phyloP scores from a whole-genome alignment of 2,329 filamentous ascomycete species.

The Colletotrichum scovillei region DNA sequence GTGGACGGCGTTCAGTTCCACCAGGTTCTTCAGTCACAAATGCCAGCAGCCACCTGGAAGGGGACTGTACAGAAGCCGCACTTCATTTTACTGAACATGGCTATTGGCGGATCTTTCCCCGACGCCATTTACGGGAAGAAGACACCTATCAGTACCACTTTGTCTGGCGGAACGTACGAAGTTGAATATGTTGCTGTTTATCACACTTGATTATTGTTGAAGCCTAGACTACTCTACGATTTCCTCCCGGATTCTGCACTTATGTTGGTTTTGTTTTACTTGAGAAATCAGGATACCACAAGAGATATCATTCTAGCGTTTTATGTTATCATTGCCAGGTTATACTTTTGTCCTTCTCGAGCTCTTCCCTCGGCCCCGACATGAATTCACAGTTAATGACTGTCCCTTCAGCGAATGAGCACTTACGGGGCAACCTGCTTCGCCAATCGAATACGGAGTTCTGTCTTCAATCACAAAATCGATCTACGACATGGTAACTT shows the following conservation, averaged over 20 bases:
- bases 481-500: too few relatives aligned
- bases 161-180: slow-evolving; percentile 1
- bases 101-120: slow-evolving; percentile 52
- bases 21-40: slow-evolving; percentile 47
- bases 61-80: slow-evolving; percentile 43
- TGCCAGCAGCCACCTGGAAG: slow-evolving; percentile 45
- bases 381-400: too few relatives aligned
- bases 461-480: too few relatives aligned
- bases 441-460: too few relatives aligned
- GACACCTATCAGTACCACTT: background rate
- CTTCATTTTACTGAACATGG: slow-evolving; percentile 52
- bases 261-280: background rate
- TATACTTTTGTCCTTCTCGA: background rate
- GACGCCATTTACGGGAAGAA: slow-evolving; percentile 40
- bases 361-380: background rate
- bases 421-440: too few relatives aligned
- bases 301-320: background rate
- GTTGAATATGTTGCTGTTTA: slow-evolving; percentile 20
- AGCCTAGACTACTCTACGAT: background rate
- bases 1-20: slow-evolving; percentile 57
- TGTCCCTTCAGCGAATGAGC: too few relatives aligned
- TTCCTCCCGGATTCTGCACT: background rate
- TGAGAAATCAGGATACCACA: background rate
- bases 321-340: background rate
- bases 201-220: background rate